Conservation (phyloP, 2,329 filamentous ascomycete genomes). For the Amphichorda felina region DNA sequence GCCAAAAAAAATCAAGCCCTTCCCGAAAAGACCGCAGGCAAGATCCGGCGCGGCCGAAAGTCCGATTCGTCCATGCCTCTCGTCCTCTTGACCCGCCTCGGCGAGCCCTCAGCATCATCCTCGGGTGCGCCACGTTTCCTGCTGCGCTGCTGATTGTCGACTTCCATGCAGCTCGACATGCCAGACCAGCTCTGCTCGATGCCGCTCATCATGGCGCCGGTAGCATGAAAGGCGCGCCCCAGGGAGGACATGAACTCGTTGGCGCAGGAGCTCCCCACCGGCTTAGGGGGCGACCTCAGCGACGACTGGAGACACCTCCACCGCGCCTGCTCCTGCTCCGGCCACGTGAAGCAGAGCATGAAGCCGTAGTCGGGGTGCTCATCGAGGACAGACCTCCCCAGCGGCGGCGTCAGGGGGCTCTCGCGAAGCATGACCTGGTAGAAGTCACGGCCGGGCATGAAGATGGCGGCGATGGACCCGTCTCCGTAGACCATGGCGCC, state of each 20-base stretch:
- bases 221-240: neutral
- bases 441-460: constrained; percentile 2
- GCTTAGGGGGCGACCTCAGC: constrained; percentile 1
- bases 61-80: neutral
- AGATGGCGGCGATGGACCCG: constrained; percentile 2
- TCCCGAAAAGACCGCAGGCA: too few species aligned
- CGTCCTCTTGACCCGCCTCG: neutral
- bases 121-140: constrained; percentile 2
- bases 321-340: neutral
- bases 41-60: too few species aligned
- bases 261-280: neutral
- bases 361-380: constrained; percentile 2
- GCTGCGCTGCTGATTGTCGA: neutral
- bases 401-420: neutral
- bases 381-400: constrained; percentile 1
- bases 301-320: neutral
- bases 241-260: neutral
- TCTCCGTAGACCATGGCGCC: constrained; percentile 2
- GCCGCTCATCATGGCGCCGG: neutral
- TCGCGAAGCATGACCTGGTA: constrained; percentile 2
- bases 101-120: neutral
- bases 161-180: neutral
- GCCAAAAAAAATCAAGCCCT: too few species aligned
- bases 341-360: constrained; percentile 1
- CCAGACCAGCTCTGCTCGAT: too few species aligned